Evolutionary conservation across 768 basidiomycete species (phyloP).

Genomic region (Pholiota molesta): DNA sequence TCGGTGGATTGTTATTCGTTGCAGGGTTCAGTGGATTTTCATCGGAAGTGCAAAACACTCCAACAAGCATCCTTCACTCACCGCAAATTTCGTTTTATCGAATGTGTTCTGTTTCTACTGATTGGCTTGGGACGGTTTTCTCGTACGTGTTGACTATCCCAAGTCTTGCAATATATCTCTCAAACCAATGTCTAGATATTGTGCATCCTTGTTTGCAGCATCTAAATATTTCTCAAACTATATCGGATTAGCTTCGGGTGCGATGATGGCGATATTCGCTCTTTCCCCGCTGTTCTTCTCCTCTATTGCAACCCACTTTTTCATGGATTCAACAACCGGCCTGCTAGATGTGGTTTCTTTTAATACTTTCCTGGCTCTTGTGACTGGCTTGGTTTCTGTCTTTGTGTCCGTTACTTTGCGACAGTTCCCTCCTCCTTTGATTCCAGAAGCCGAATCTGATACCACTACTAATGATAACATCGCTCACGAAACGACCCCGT

Average conservation of each 20-base stretch:
- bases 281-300: conserved; percentile 80
- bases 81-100: conserved; percentile 50
- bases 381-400: conserved; percentile 56
- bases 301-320: conserved; percentile 60
- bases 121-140: conserved; percentile 68
- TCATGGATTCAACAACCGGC: conserved; percentile 49
- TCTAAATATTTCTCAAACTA: conserved; percentile 69
- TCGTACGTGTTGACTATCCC: conserved; percentile 53
- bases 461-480: neutral
- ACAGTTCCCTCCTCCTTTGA: conserved; percentile 2
- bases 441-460: neutral
- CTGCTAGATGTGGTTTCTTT: conserved; percentile 49
- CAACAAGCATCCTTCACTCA: conserved; percentile 39
- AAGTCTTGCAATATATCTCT: neutral
- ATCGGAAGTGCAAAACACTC: conserved; percentile 51
- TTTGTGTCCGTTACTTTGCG: conserved; percentile 52
- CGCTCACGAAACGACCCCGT: conserved; percentile 36
- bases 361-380: conserved; percentile 57
- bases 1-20: conserved; percentile 60
- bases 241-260: conserved; percentile 67
- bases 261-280: conserved; percentile 76
- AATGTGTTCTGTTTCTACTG: conserved; percentile 56
- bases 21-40: conserved; percentile 67
- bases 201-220: conserved; percentile 76
- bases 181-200: conserved; percentile 44